Percentiles rank a stretch among this genome's conserved stretches.
Conservation (phyloP, 2,329 filamentous ascomycete genomes). For the Fusarium albidum region DNA sequence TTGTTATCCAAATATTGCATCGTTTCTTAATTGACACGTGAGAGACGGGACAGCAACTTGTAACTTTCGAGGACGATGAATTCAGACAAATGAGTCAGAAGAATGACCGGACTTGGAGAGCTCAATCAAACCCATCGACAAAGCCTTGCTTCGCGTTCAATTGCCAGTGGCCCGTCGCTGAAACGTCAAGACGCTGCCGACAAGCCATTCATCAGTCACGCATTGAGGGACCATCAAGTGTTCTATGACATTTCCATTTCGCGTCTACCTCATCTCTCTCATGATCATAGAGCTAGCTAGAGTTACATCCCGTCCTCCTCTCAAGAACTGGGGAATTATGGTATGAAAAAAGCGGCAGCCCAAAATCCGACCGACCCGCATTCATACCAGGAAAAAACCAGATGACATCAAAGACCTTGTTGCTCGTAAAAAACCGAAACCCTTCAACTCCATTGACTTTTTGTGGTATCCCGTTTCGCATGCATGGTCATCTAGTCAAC, state of each 20-base stretch:
- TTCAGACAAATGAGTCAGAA: no score
- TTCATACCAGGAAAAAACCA: conserved; percentile 41
- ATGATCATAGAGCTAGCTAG: conserved; percentile 53
- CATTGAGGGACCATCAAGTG: conserved; percentile 1
- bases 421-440: conserved; percentile 45
- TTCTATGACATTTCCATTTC: conserved; percentile 46
- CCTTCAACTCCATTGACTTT: conserved; percentile 55
- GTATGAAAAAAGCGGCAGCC: conserved; percentile 40
- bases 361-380: conserved; percentile 36
- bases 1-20: no score
- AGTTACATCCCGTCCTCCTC: conserved; percentile 47
- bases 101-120: no score
- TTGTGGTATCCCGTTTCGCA: conserved; percentile 48
- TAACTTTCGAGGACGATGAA: no score
- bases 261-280: conserved; percentile 52
- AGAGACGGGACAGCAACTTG: no score
- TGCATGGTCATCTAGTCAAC: conserved; percentile 77
- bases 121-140: no score
- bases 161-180: no score
- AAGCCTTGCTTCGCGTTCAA: no score
- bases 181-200: neutral
- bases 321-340: conserved; percentile 46
- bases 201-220: neutral
- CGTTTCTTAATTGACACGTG: no score
- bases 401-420: conserved; percentile 44